A percentile compares a stretch with the other conserved stretches of the same genome.
These are phyloP conservation scores for Agaricus subrufescens DNA, from an alignment of 768 basidiomycete species.

Conservation along the genomic window DNA sequence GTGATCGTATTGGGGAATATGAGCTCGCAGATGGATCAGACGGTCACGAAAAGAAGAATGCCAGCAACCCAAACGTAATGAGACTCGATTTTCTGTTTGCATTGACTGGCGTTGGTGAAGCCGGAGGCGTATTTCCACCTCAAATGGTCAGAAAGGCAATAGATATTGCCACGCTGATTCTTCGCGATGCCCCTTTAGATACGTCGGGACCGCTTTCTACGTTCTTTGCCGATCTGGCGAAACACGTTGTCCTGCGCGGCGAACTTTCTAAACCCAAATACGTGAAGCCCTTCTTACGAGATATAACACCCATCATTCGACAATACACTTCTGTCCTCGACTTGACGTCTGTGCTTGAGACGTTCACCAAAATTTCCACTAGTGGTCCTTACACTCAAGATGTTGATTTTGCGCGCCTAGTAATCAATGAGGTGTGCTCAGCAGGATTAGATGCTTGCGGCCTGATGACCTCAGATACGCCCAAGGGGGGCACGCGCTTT, in stretches of 20 bases:
- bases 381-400: constrained; percentile 50
- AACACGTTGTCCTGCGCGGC: constrained; percentile 43
- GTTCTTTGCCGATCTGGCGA: constrained; percentile 52
- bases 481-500: constrained; percentile 34
- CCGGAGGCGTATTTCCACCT: constrained; percentile 42
- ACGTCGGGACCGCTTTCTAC: constrained; percentile 35
- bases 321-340: constrained; percentile 45
- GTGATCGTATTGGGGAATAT: constrained; percentile 23
- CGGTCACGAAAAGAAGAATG: constrained; percentile 37
- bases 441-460: constrained; percentile 46
- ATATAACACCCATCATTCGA: constrained; percentile 52
- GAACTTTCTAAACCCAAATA: constrained; percentile 40
- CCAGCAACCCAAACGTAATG: constrained; percentile 56
- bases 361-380: constrained; percentile 38
- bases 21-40: constrained; percentile 21
- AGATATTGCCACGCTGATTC: constrained; percentile 50
- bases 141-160: constrained; percentile 39
- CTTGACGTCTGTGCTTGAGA: constrained; percentile 54
- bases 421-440: constrained; percentile 41
- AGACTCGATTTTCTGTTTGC: constrained; percentile 60
- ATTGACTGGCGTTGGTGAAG: constrained; percentile 41
- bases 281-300: constrained; percentile 46
- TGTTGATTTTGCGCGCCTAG: constrained; percentile 38
- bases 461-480: constrained; percentile 35
- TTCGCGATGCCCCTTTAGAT: constrained; percentile 45